Percentiles rank a stretch among this genome's conserved stretches.
phyloP scores from a whole-genome alignment of 2,329 filamentous ascomycete species.

The Chaetomiaceae sp. region DNA sequence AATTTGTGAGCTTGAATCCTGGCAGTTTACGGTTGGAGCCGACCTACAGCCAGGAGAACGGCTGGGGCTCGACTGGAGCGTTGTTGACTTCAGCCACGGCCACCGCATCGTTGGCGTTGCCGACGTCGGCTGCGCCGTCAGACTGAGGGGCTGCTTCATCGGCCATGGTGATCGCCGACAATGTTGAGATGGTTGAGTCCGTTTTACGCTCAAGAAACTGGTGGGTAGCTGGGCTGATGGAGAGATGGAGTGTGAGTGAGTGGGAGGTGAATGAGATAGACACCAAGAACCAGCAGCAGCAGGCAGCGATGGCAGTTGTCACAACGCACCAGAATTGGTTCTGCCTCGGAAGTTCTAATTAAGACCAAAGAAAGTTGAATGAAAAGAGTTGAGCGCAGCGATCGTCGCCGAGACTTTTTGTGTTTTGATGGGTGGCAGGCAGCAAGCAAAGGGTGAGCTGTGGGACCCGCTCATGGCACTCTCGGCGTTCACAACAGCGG shows the following conservation, averaged over 20 bases:
- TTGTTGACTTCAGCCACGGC: background rate
- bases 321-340: too few species aligned
- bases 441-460: too few species aligned
- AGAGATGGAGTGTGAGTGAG: too few species aligned
- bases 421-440: too few species aligned
- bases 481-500: background rate
- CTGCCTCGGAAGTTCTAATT: too few species aligned
- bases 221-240: too few species aligned
- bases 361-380: too few species aligned
- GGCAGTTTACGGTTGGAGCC: background rate
- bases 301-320: too few species aligned
- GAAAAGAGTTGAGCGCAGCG: too few species aligned
- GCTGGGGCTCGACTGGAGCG: background rate
- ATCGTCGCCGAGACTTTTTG: too few species aligned
- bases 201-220: background rate
- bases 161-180: slow-evolving; percentile 1
- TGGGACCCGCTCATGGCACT: background rate
- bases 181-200: background rate
- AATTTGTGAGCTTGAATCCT: slow-evolving; percentile 5
- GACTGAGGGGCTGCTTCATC: slow-evolving; percentile 3
- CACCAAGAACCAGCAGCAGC: too few species aligned
- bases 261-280: too few species aligned
- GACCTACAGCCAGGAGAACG: slow-evolving; percentile 30
- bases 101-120: background rate
- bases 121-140: background rate